Evolutionary conservation across 768 basidiomycete genomes (phyloP).

Genomic region (Kwoniella shandongensis): DNA sequence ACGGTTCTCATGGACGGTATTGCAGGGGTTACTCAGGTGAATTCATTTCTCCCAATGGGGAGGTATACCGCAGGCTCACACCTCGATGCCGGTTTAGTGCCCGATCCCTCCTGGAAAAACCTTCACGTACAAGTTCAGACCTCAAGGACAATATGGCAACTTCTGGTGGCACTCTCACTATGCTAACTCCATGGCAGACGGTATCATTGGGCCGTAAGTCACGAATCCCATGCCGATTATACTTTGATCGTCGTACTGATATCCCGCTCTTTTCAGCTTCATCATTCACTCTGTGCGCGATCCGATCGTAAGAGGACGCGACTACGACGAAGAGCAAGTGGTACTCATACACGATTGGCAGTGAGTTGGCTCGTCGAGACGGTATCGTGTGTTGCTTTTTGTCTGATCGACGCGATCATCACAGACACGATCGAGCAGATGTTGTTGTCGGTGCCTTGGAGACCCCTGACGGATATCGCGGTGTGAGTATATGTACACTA

Average conservation of each 20-base stretch:
- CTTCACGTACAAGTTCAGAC: slow-evolving; percentile 37
- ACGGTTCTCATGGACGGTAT: slow-evolving; percentile 32
- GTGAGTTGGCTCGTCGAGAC: not conserved
- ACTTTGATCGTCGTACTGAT: not conserved
- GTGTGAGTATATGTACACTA: slow-evolving; percentile 15
- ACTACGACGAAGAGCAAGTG: slow-evolving; percentile 39
- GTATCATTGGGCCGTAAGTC: slow-evolving; percentile 26
- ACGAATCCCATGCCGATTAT: not conserved
- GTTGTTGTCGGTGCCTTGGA: slow-evolving; percentile 13
- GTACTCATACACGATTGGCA: slow-evolving; percentile 21
- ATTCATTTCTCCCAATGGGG: slow-evolving; percentile 1
- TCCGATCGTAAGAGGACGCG: slow-evolving; percentile 31
- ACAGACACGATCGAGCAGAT: slow-evolving; percentile 15
- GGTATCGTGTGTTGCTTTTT: too few species aligned
- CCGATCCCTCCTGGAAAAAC: slow-evolving; percentile 21
- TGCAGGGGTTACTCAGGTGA: slow-evolving; percentile 26
- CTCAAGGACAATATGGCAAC: slow-evolving; percentile 19
- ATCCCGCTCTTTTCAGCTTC: slow-evolving; percentile 4
- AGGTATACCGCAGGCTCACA: not conserved
- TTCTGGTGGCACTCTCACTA: slow-evolving; percentile 41
- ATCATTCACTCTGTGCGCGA: slow-evolving; percentile 31
- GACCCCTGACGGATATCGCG: slow-evolving; percentile 21
- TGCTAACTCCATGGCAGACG: slow-evolving; percentile 26
- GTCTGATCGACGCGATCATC: too few species aligned
- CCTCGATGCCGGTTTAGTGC: slow-evolving; percentile 24